Conservation (phyloP, 768 basidiomycete genomes). For the Trametes coccinea region DNA sequence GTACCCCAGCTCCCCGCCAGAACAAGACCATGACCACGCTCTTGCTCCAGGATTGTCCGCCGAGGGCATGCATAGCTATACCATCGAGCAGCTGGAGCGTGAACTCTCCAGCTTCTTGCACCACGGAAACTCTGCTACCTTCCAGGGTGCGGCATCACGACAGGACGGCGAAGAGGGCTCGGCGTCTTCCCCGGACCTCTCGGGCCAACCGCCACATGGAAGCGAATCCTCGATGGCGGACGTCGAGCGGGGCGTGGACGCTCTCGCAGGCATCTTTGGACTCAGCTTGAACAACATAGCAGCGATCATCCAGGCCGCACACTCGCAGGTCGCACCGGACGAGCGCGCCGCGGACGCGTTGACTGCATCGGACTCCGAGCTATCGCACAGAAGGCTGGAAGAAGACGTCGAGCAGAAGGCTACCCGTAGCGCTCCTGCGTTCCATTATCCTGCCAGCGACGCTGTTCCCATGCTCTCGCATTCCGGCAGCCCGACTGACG, state of each 20-base stretch:
- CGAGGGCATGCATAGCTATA: slow-evolving; percentile 35
- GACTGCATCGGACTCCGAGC: slow-evolving; percentile 39
- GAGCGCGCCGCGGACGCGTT: slow-evolving; percentile 46
- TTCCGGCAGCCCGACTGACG: slow-evolving; percentile 25
- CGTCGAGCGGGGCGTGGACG: slow-evolving; percentile 27
- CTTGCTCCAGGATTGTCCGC: slow-evolving; percentile 31
- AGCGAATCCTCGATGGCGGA: slow-evolving; percentile 11
- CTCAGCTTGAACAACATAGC: slow-evolving; percentile 66
- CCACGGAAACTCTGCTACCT: slow-evolving; percentile 63
- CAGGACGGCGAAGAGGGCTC: slow-evolving; percentile 39
- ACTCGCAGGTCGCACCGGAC: slow-evolving; percentile 55
- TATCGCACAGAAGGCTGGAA: slow-evolving; percentile 45
- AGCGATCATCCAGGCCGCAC: slow-evolving; percentile 79
- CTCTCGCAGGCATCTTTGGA: slow-evolving; percentile 28
- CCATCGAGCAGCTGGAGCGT: slow-evolving; percentile 72
- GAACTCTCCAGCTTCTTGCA: slow-evolving; percentile 75
- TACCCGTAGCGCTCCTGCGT: slow-evolving; percentile 74
- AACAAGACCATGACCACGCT: slow-evolving; percentile 40
- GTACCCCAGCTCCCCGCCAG: slow-evolving; percentile 33
- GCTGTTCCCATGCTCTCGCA: slow-evolving; percentile 10
- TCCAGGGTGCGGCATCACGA: slow-evolving; percentile 9
- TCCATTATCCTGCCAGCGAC: slow-evolving; percentile 71
- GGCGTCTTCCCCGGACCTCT: slow-evolving; percentile 50
- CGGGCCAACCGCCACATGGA: not conserved
- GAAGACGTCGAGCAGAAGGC: slow-evolving; percentile 48